Evolutionary conservation across 2,329 filamentous ascomycete species (phyloP), one percentile per base, ranked within the genome.

Genomic region (Stachybotrys elegans): DNA sequence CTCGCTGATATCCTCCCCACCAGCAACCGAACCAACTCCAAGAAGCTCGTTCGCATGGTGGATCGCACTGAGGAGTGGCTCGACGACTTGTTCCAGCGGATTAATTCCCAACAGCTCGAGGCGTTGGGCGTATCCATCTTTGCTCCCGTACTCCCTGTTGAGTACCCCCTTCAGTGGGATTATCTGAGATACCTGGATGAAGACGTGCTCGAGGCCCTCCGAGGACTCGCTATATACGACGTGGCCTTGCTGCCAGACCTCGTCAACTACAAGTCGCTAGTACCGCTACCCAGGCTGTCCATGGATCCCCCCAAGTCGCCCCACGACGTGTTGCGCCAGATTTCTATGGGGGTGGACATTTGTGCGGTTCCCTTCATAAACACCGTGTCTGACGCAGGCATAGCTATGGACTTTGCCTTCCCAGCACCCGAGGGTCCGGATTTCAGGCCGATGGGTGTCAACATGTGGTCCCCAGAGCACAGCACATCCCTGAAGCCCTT

Each of bases 61-160:
- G 89, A 93, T 57, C 77, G 92, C 45, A 95, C 88, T 1, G 86
- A 93, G 59, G 76, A 79, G 29, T 97, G 90, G 88, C 71, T 92
- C 16, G 77, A 80, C 20, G 78, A 86, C 49, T 80, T 89, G 41
- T 71, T 90, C 27, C 59, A 61, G 17, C 51, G 57, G n/a, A 50
- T 57, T 11, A 52, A 54, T 38, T 51, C 49, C 21, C 55, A 57
- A 16, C 54, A 59, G 17, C 46, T 55, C 13, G 55, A 57, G 6
- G 57, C 55, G 13, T 39, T 54, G 5, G 60, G 50, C 2, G 62
- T 70, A 21, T 65, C 71, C 4, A 65, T 85, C 51, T 79, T 86
- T 65, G 74, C 84, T 4, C 80, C 83, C 0, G 71, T 95, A 1
- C 72, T 95, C 17, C 88, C 92, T 0, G 74, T 95, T 1, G 78